Percentiles rank a stretch among this genome's conserved stretches.
Evolutionary conservation across 163 green algal genomes (phyloP).

Genomic region (Trebouxiophyceae sp.): DNA sequence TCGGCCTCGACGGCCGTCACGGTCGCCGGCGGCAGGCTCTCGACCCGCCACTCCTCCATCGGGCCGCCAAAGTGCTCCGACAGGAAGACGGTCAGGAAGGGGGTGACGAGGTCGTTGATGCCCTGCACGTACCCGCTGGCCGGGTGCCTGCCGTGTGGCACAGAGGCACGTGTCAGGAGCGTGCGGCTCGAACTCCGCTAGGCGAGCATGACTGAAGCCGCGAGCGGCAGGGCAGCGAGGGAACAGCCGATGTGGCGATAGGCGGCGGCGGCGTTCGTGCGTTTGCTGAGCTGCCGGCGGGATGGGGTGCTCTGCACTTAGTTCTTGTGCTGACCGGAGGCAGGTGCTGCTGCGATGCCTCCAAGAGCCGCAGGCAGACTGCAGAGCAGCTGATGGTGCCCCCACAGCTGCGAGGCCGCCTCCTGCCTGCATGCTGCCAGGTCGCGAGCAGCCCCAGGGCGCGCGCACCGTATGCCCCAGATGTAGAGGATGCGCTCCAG

Average conservation of each 20-base stretch:
- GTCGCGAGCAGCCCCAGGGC: too few species aligned
- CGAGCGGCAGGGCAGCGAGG: too few species aligned
- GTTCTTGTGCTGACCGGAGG: too few species aligned
- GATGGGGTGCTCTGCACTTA: too few species aligned
- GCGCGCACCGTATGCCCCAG: constrained; percentile 72
- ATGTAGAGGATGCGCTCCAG: constrained; percentile 93
- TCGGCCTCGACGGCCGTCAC: constrained; percentile 78
- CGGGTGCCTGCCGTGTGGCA: constrained; percentile 56
- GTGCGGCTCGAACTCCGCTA: too few species aligned
- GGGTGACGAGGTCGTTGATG: constrained; percentile 97
- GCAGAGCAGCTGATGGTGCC: background rate
- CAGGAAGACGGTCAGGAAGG: constrained; percentile 90
- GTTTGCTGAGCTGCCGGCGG: too few species aligned
- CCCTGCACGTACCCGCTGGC: constrained; percentile 92
- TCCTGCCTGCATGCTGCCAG: background rate
- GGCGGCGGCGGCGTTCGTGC: too few species aligned
- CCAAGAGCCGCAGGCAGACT: too few species aligned
- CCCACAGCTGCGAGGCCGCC: background rate
- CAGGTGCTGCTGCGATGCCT: too few species aligned
- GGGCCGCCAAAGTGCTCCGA: constrained; percentile 48
- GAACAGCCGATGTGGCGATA: too few species aligned
- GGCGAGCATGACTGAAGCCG: too few species aligned
- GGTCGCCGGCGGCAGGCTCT: constrained; percentile 18
- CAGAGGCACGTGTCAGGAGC: too few species aligned
- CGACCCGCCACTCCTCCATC: constrained; percentile 56